These are phyloP conservation scores for Aspergillus diversus DNA, from an alignment of 495 filamentous ascomycete genomes.

Conservation along the genomic window DNA sequence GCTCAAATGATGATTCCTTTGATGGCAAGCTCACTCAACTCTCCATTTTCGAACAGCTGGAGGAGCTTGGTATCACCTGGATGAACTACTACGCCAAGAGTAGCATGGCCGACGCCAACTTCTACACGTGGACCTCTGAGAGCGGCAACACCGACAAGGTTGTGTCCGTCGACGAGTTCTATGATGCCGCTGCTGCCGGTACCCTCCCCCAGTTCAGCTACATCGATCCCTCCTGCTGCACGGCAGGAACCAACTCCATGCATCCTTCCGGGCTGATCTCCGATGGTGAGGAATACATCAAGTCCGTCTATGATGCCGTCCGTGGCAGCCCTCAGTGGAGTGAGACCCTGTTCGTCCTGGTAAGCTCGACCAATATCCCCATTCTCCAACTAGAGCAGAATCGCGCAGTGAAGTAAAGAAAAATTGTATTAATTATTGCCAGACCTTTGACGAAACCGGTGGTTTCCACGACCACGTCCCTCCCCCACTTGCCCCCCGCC, in stretches of 20 bases:
- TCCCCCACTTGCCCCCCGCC: conserved; percentile 43
- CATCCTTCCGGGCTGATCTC: conserved; percentile 51
- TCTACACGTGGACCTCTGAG: conserved; percentile 48
- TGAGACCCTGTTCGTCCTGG: conserved; percentile 48
- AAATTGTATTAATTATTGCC: too few relatives aligned
- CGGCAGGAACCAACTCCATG: conserved; percentile 47
- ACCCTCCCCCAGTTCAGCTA: conserved; percentile 51
- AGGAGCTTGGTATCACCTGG: conserved; percentile 48
- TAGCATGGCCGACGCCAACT: conserved; percentile 38
- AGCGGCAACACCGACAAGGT: conserved; percentile 37
- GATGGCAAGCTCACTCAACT: conserved; percentile 41
- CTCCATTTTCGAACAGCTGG: conserved; percentile 53
- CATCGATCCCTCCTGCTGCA: conserved; percentile 57
- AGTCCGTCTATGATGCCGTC: conserved; percentile 53
- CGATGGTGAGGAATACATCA: conserved; percentile 52
- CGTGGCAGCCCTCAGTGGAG: conserved; percentile 50
- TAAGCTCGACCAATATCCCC: too few relatives aligned
- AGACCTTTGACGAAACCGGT: conserved; percentile 54
- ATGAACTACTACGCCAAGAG: conserved; percentile 52
- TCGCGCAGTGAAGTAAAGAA: too few relatives aligned
- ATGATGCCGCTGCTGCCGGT: conserved; percentile 41
- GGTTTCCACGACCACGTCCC: conserved; percentile 57
- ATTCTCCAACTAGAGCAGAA: too few relatives aligned
- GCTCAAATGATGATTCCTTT: conserved; percentile 48
- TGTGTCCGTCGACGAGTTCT: conserved; percentile 38